A percentile compares a stretch with the other conserved stretches of the same genome.
phyloP scores from a whole-genome alignment of 345 rosid genomes.

The Lepidium aucheri region DNA sequence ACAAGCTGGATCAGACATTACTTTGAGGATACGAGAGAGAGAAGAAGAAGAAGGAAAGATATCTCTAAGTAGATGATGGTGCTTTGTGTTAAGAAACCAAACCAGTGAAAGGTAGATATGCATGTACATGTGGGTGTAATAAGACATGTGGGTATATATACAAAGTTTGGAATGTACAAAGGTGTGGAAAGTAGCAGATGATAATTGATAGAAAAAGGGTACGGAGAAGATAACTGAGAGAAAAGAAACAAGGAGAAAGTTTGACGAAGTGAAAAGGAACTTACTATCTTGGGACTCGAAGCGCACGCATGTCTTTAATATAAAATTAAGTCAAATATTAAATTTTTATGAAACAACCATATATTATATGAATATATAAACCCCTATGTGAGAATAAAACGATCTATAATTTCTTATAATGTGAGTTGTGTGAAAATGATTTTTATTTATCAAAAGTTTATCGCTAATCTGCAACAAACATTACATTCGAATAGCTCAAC shows the following conservation, averaged over 20 bases:
- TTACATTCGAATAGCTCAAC: no score
- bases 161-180: neutral
- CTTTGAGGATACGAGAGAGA: slow-evolving; percentile 8
- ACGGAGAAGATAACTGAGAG: slow-evolving; percentile 20
- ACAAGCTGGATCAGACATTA: slow-evolving; percentile 63
- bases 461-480: neutral
- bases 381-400: neutral
- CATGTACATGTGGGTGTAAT: slow-evolving; percentile 7
- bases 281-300: no score
- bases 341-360: neutral
- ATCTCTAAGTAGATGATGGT: slow-evolving; percentile 14
- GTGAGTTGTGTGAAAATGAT: neutral
- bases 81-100: slow-evolving; percentile 12
- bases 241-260: slow-evolving; percentile 19
- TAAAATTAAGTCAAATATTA: slow-evolving; percentile 9
- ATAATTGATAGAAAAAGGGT: slow-evolving; percentile 27
- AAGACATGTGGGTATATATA: slow-evolving; percentile 20
- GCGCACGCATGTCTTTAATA: slow-evolving; percentile 4
- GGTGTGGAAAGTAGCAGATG: neutral
- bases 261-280: slow-evolving; percentile 20
- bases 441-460: neutral
- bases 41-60: neutral
- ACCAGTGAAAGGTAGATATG: slow-evolving; percentile 18
- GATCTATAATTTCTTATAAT: neutral
- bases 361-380: neutral